These are phyloP conservation scores for Astragalus membranaceus DNA, from an alignment of 306 rosid genomes.

Conservation along the genomic window DNA sequence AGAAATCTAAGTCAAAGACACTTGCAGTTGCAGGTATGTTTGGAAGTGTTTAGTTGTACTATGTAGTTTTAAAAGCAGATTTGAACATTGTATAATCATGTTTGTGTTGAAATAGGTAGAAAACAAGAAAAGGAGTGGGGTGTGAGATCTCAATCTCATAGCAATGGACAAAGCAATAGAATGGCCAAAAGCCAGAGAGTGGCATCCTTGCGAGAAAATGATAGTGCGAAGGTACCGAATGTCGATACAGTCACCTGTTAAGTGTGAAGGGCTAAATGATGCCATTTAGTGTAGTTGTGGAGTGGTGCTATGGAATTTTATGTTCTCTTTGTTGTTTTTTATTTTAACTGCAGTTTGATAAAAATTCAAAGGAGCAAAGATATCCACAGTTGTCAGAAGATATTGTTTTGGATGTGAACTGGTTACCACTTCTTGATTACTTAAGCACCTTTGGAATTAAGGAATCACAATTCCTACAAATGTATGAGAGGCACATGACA, in stretches of 20 bases:
- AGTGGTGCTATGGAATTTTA: neutral
- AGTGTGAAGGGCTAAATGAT: neutral
- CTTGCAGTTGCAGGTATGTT: constrained; percentile 26
- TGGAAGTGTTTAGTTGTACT: neutral
- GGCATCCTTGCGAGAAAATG: constrained; percentile 23
- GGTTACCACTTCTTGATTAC: constrained; percentile 93
- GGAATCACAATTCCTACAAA: constrained; percentile 91
- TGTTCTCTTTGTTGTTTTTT: neutral
- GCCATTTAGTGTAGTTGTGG: constrained; percentile 8
- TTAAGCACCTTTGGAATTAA: constrained; percentile 78
- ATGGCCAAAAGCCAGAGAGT: constrained; percentile 27
- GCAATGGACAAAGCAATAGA: constrained; percentile 25
- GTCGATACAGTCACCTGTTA: constrained; percentile 1
- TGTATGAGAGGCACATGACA: constrained; percentile 87
- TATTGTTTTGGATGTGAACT: constrained; percentile 61
- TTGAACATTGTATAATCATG: constrained; percentile 11
- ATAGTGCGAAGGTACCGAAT: constrained; percentile 51
- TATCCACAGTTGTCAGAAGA: constrained; percentile 70
- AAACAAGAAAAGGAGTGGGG: constrained; percentile 29
- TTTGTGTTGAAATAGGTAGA: constrained; percentile 34
- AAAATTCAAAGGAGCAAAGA: constrained; percentile 40
- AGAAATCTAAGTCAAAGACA: constrained; percentile 37
- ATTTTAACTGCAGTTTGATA: constrained; percentile 40
- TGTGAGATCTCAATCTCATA: constrained; percentile 26
- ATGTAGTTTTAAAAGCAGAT: neutral